Conservation (phyloP, 495 filamentous ascomycete genomes). For the Daldinia vernicosa region DNA sequence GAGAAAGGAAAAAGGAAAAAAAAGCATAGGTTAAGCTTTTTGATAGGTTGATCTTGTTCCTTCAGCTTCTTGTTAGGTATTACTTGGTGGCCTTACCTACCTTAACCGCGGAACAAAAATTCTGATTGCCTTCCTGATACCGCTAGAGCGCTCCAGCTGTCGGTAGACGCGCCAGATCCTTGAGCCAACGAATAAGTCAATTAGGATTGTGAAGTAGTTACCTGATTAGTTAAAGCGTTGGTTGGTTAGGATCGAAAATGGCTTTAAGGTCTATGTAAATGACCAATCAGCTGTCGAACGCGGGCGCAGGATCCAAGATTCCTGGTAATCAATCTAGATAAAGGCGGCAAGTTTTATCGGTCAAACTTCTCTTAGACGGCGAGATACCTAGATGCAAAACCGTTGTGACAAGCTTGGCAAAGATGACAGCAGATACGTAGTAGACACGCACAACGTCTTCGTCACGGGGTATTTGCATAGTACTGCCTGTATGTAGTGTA, state of each 20-base stretch:
- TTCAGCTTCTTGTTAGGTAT: conserved; percentile 26
- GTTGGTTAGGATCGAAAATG: conserved; percentile 24
- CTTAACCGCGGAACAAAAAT: conserved; percentile 14
- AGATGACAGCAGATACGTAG: not conserved
- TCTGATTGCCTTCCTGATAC: conserved; percentile 38
- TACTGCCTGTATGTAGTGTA: not conserved
- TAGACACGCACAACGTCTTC: conserved; percentile 7
- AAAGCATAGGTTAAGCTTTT: not conserved
- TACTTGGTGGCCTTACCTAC: conserved; percentile 8
- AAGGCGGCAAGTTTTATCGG: conserved; percentile 27
- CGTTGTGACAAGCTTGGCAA: conserved; percentile 1
- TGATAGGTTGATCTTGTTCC: conserved; percentile 24
- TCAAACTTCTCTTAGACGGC: conserved; percentile 11
- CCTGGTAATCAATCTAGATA: conserved; percentile 26
- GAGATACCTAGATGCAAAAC: not conserved
- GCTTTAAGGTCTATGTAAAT: conserved; percentile 4
- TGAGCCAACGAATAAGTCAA: conserved; percentile 18
- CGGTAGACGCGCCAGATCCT: conserved; percentile 36
- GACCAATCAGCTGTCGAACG: conserved; percentile 23
- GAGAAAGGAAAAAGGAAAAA: conserved; percentile 19
- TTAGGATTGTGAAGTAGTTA: conserved; percentile 18
- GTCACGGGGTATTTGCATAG: conserved; percentile 9
- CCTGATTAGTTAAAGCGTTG: conserved; percentile 30
- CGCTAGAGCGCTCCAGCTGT: conserved; percentile 30
- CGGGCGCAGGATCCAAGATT: conserved; percentile 13